These are phyloP conservation scores for Akanthomyces lecanii DNA, from an alignment of 2,329 filamentous ascomycete species.

Conservation along the genomic window DNA sequence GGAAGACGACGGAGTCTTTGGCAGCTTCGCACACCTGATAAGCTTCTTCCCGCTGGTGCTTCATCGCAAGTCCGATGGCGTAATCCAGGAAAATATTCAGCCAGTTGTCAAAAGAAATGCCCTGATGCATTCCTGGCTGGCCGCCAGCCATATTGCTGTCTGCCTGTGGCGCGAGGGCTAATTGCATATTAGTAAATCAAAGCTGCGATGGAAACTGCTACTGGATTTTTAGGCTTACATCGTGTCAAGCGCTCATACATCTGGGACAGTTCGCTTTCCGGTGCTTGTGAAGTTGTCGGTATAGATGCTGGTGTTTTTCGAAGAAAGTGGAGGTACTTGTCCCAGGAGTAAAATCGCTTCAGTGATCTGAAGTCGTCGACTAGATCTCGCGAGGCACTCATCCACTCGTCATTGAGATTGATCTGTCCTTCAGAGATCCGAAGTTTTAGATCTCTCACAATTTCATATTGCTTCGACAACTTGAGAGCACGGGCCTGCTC, in stretches of 20 bases:
- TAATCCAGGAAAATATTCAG: conserved; percentile 87
- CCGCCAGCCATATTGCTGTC: conserved; percentile 20
- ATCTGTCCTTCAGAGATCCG: conserved; percentile 39
- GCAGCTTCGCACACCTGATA: conserved; percentile 79
- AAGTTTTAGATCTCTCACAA: conserved; percentile 40
- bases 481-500: conserved; percentile 40
- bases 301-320: conserved; percentile 31
- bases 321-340: conserved; percentile 58
- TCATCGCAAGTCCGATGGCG: conserved; percentile 68
- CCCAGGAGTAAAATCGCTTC: conserved; percentile 63
- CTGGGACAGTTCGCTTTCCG: conserved; percentile 45
- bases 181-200: not conserved
- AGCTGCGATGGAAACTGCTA: not conserved
- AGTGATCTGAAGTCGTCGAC: conserved; percentile 61
- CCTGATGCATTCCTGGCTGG: conserved; percentile 53
- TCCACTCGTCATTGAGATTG: conserved; percentile 49
- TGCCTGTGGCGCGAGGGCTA: conserved; percentile 32
- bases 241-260: conserved; percentile 54
- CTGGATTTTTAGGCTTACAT: conserved; percentile 36
- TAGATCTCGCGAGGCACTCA: conserved; percentile 54
- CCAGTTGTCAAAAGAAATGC: conserved; percentile 80
- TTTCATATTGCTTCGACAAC: conserved; percentile 39
- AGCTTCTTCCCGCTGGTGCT: conserved; percentile 63
- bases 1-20: conserved; percentile 77
- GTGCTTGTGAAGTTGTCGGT: conserved; percentile 22